Percentiles rank a stretch among this genome's conserved stretches.
These are phyloP conservation scores for Suhomyces faveliae DNA, from an alignment of 805 yeast genomes.

Conservation along the genomic window DNA sequence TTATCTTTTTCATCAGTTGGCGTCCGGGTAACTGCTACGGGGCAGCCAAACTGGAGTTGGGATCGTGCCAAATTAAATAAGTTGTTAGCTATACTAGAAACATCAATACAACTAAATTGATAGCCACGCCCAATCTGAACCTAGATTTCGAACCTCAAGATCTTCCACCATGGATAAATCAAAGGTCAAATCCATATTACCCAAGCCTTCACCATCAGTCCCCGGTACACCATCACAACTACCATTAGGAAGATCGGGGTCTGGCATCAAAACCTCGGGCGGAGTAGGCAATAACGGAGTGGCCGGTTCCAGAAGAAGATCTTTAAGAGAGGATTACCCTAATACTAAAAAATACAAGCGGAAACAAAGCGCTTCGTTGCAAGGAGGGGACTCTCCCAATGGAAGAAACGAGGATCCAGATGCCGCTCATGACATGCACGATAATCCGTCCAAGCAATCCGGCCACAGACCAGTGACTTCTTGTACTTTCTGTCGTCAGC, in stretches of 20 bases:
- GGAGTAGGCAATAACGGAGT: not conserved
- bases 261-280: not conserved
- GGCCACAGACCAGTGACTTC: constrained; percentile 85
- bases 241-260: not conserved
- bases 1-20: constrained; percentile 33
- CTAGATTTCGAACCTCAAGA: not conserved
- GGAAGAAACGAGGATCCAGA: not conserved
- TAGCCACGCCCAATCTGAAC: not conserved
- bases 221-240: constrained; percentile 15
- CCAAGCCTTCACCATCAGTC: constrained; percentile 33
- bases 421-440: constrained; percentile 5
- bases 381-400: not conserved
- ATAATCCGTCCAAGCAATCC: constrained; percentile 25
- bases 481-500: constrained; percentile 93
- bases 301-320: constrained; percentile 15
- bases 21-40: constrained; percentile 12
- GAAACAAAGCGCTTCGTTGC: constrained; percentile 9
- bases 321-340: constrained; percentile 9
- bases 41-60: not conserved
- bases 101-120: not conserved
- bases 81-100: not conserved
- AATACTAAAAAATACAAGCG: constrained; percentile 12
- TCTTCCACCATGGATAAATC: constrained; percentile 33
- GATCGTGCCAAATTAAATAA: not conserved
- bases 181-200: constrained; percentile 41